These are phyloP conservation scores for Russula dissimulans DNA, from an alignment of 768 basidiomycete species.

Conservation along the genomic window DNA sequence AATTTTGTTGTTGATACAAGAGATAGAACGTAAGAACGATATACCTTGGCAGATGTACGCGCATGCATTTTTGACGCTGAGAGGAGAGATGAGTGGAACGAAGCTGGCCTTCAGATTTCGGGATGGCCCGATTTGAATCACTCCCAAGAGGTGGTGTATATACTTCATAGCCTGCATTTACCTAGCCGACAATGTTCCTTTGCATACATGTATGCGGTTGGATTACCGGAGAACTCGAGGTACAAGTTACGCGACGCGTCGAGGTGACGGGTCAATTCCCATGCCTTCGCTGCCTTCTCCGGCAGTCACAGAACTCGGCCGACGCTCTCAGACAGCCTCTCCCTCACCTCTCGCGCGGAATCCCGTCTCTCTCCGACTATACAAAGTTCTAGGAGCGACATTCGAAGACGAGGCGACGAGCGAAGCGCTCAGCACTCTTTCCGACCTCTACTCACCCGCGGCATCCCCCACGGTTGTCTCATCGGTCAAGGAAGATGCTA, in stretches of 20 bases:
- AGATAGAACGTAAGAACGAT: not conserved
- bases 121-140: too few species aligned
- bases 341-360: slow-evolving; percentile 36
- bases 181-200: too few species aligned
- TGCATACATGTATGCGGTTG: too few species aligned
- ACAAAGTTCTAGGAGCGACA: slow-evolving; percentile 78
- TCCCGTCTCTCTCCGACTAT: slow-evolving; percentile 79
- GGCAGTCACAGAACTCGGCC: slow-evolving; percentile 20
- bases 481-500: slow-evolving; percentile 30
- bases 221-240: too few species aligned
- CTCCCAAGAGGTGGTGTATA: too few species aligned
- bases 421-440: slow-evolving; percentile 77
- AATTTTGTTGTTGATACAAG: too few species aligned
- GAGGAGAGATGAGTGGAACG: too few species aligned
- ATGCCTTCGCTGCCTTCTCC: slow-evolving; percentile 19
- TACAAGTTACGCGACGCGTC: too few species aligned
- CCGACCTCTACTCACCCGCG: slow-evolving; percentile 54
- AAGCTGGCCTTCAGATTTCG: too few species aligned
- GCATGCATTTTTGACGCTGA: slow-evolving; percentile 10
- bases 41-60: slow-evolving; percentile 12
- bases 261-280: too few species aligned
- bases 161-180: too few species aligned
- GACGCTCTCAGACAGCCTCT: slow-evolving; percentile 18
- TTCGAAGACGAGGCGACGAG: slow-evolving; percentile 69
- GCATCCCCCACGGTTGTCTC: slow-evolving; percentile 18